Evolutionary conservation across 2,329 filamentous ascomycete genomes (phyloP).

Genomic region (Onygena corvina): DNA sequence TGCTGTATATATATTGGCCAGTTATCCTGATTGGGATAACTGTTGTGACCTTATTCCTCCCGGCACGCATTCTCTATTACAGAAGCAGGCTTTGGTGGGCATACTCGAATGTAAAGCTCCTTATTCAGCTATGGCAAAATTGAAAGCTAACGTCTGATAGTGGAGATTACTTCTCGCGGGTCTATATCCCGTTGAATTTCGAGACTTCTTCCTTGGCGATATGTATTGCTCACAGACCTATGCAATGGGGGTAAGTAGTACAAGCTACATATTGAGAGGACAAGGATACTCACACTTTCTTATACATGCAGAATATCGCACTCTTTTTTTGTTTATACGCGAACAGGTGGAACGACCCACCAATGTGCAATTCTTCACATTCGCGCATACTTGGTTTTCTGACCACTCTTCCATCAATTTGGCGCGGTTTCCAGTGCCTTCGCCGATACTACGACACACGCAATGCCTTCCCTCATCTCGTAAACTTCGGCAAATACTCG

Average conservation of each 20-base stretch:
- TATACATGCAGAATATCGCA: constrained; percentile 57
- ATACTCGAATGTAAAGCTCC: constrained; percentile 62
- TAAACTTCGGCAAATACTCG: constrained; percentile 83
- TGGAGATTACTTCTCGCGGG: constrained; percentile 78
- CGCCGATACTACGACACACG: constrained; percentile 77
- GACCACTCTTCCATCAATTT: constrained; percentile 68
- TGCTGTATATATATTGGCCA: constrained; percentile 75
- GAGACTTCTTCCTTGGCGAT: constrained; percentile 94
- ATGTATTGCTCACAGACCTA: constrained; percentile 97
- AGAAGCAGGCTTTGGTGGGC: constrained; percentile 73
- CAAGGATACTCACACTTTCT: background rate
- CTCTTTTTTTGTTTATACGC: constrained; percentile 92
- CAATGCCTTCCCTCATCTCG: constrained; percentile 81
- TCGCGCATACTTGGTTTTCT: constrained; percentile 81
- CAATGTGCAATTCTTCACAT: constrained; percentile 71
- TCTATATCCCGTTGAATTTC: constrained; percentile 85
- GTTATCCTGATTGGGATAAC: constrained; percentile 64
- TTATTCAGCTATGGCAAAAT: background rate
- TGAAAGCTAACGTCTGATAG: constrained; percentile 36
- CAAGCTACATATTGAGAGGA: background rate
- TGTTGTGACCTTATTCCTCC: constrained; percentile 58
- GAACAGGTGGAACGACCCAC: constrained; percentile 59
- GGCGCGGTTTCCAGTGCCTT: constrained; percentile 82
- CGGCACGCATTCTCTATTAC: constrained; percentile 60
- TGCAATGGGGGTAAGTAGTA: constrained; percentile 58